A percentile compares a stretch with the other conserved stretches of the same genome.
These are phyloP conservation scores for Calocybe cyanea DNA, from an alignment of 768 basidiomycete genomes.

Conservation along the genomic window DNA sequence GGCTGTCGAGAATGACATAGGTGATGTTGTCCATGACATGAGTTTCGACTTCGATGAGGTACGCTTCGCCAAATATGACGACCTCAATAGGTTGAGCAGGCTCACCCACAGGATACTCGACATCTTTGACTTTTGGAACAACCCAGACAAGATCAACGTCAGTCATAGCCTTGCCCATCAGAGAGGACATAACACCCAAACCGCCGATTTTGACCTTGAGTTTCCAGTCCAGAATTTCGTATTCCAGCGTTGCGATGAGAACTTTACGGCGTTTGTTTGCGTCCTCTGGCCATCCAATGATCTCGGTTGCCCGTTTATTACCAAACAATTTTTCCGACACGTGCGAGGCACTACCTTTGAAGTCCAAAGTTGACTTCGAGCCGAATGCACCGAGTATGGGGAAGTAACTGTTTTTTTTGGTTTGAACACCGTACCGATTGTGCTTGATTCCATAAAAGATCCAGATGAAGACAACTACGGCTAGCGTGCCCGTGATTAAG, in stretches of 20 bases:
- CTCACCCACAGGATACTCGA: conserved; percentile 90
- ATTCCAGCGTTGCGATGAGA: conserved; percentile 89
- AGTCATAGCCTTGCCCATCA: conserved; percentile 98
- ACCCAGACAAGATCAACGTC: conserved; percentile 96
- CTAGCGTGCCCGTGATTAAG: conserved; percentile 77
- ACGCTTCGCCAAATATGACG: conserved; percentile 93
- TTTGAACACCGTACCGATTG: conserved; percentile 86
- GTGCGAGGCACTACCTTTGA: conserved; percentile 56
- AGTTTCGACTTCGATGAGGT: conserved; percentile 93
- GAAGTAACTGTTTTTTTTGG: conserved; percentile 76
- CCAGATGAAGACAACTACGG: conserved; percentile 89
- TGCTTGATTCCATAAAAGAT: conserved; percentile 94
- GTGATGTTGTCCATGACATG: conserved; percentile 94
- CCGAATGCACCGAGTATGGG: conserved; percentile 73
- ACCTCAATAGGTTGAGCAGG: conserved; percentile 94
- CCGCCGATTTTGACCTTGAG: conserved; percentile 98
- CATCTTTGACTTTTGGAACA: conserved; percentile 89
- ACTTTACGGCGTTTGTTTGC: conserved; percentile 89
- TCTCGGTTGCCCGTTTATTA: conserved; percentile 57
- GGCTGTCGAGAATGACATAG: conserved; percentile 89
- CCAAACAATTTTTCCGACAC: conserved; percentile 74
- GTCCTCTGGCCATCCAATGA: conserved; percentile 97
- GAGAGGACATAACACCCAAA: conserved; percentile 94
- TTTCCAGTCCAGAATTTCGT: conserved; percentile 97
- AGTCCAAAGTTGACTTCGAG: conserved; percentile 64